Base-by-base conservation (phyloP, 2,329 filamentous ascomycete genomes). In the Apiospora saccharicola region DNA sequence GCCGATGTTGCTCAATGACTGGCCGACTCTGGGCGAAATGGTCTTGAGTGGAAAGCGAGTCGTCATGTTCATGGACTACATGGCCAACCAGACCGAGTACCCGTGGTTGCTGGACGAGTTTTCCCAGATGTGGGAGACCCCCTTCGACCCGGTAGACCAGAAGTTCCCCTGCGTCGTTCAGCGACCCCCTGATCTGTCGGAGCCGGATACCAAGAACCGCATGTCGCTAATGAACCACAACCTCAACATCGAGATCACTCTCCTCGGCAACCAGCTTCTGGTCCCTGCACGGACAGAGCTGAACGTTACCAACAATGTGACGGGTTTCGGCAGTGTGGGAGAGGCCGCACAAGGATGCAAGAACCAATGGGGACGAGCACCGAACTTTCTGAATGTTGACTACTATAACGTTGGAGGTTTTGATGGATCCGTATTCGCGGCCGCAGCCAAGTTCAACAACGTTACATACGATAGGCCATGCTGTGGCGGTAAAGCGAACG, bases 141-240 rank as follows among this genome's bases (percentile, higher is more conserved):
- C 94, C 0, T 98, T 97, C 80, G 93, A 94, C 70, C 94, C 90
- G 3, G 79, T 82, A 22, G 81, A 90, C 79, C 83, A 83, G 68
- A 80, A 81, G 0, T 97, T 98, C 80, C 94, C 95, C 0, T 98
- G 95, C 83, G 91, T 85, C 0, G 86, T 91, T 49, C 90, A 98
- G 79, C 91, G 95, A 0, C 95, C 95, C 0, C 94, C 94, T 0
- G 84, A 89, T 61, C 84, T 97, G 72, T 78, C 83, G 2, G 78
- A 80, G 0, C 82, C 86, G 2, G 86, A 89, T 10, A 87, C 89
- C 0, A 84, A 85, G 72, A 85, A 91, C 43, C 88, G 91, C 61
- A 86, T 97, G 82, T 97, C 95, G 80, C 87, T 98, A 79, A 89
- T 93, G 78, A 98, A 98, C 82, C 95, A 98, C 85, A 98, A 98